These are phyloP conservation scores for Vitrella brassicaformis DNA, from an alignment of 73 alveolate species.

Conservation along the genomic window DNA sequence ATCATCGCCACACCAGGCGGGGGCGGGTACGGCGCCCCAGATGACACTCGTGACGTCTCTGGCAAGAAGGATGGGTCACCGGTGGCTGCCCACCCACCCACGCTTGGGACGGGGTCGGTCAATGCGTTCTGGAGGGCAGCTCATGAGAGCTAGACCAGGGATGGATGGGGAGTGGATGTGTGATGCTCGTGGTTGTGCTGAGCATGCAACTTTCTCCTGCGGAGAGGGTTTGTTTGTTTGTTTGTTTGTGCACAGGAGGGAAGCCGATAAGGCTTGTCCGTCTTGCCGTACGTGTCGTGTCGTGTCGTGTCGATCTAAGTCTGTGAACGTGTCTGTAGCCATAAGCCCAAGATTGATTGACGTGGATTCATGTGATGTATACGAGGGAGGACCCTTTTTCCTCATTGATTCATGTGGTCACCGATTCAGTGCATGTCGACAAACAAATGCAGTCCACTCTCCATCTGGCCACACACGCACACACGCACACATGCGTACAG, in stretches of 20 bases:
- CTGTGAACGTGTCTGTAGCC: background rate
- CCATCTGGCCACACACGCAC: background rate
- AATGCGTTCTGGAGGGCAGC: background rate
- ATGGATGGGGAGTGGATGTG: no score
- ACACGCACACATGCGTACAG: background rate
- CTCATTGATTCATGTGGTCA: background rate
- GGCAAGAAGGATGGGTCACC: background rate
- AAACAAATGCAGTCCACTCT: background rate
- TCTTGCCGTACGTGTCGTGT: background rate
- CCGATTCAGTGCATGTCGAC: background rate
- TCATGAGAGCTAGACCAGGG: no score
- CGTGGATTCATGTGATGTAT: no score
- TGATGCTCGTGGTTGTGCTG: no score
- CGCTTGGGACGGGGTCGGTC: background rate
- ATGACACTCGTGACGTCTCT: background rate
- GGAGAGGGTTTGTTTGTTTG: background rate
- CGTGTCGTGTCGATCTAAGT: background rate
- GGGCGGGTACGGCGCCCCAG: slow-evolving; percentile 59
- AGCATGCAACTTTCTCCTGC: no score
- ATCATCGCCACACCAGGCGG: slow-evolving; percentile 73
- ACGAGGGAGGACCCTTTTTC: background rate
- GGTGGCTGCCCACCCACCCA: background rate
- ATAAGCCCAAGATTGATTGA: no score
- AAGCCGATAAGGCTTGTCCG: background rate
- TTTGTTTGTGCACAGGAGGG: no score